These are phyloP conservation scores for Colletotrichum tamarilloi DNA, from an alignment of 2,329 filamentous ascomycete genomes.

Conservation along the genomic window DNA sequence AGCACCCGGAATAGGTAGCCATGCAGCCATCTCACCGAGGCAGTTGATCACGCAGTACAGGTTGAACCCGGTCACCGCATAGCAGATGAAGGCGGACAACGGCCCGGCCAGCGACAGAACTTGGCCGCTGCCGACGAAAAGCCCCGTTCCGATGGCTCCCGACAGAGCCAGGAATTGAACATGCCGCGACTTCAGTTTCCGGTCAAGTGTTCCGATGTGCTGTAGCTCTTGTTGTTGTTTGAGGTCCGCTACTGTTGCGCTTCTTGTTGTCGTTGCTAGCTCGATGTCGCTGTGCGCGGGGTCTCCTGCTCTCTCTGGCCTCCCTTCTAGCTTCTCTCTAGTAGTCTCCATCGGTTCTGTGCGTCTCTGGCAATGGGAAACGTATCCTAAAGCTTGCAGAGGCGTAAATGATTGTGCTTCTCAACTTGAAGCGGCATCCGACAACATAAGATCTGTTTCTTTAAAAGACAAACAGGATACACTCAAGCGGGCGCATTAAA, in stretches of 20 bases:
- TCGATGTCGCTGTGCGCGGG: background rate
- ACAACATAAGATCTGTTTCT: no score
- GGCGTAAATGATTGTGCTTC: no score
- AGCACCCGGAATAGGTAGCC: slow-evolving; percentile 68
- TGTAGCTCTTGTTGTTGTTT: slow-evolving; percentile 40
- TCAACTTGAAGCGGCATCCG: no score
- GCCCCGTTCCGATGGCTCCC: slow-evolving; percentile 55
- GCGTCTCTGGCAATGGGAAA: background rate
- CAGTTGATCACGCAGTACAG: slow-evolving; percentile 60
- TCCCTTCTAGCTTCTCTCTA: background rate
- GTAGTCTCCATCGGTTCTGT: background rate
- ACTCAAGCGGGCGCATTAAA: no score
- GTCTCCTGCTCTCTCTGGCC: background rate
- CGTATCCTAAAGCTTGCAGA: no score
- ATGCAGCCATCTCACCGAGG: slow-evolving; percentile 70
- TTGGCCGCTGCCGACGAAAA: slow-evolving; percentile 57
- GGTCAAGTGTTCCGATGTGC: slow-evolving; percentile 49
- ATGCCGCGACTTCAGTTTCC: slow-evolving; percentile 53
- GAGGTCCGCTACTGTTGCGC: background rate
- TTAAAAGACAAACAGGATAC: no score
- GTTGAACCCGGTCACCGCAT: slow-evolving; percentile 56
- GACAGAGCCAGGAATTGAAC: slow-evolving; percentile 55
- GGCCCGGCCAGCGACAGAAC: slow-evolving; percentile 55
- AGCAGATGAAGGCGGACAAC: slow-evolving; percentile 53
- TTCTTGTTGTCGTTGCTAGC: background rate